phyloP scores from a whole-genome alignment of 352 stramenopile species.

The Globisporangium canariense region DNA sequence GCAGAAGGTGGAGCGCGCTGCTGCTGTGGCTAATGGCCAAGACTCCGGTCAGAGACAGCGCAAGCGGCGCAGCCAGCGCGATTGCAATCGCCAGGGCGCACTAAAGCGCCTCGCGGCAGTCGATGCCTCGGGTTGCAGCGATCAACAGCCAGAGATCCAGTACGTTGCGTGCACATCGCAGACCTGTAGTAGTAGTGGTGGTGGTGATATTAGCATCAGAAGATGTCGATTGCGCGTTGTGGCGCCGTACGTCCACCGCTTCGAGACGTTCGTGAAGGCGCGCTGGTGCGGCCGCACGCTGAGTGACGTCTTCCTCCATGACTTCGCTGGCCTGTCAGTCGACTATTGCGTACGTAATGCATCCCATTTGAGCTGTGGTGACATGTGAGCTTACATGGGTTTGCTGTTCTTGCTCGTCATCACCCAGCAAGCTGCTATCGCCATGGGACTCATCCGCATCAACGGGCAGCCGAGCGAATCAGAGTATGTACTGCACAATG shows the following conservation, averaged over 20 bases:
- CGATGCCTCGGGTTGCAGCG: neutral
- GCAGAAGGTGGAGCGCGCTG: constrained; percentile 28
- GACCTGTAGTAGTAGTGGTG: constrained; percentile 21
- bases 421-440: constrained; percentile 63
- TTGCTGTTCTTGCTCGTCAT: neutral
- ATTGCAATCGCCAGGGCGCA: constrained; percentile 13
- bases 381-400: neutral
- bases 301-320: constrained; percentile 75
- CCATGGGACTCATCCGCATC: constrained; percentile 83
- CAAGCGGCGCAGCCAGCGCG: constrained; percentile 44
- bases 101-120: constrained; percentile 4
- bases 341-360: constrained; percentile 37
- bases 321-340: constrained; percentile 48
- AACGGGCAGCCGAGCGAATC: constrained; percentile 53
- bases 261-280: constrained; percentile 88
- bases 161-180: constrained; percentile 26
- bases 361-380: neutral
- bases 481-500: constrained; percentile 68
- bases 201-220: constrained; percentile 1
- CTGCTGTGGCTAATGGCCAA: constrained; percentile 10
- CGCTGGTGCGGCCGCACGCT: constrained; percentile 86
- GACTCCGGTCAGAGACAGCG: constrained; percentile 16
- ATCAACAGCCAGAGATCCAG: constrained; percentile 20
- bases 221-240: constrained; percentile 40
- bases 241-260: constrained; percentile 90